Base-by-base conservation (phyloP, 176 grass and related monocot species). In the Carex cristatella region DNA sequence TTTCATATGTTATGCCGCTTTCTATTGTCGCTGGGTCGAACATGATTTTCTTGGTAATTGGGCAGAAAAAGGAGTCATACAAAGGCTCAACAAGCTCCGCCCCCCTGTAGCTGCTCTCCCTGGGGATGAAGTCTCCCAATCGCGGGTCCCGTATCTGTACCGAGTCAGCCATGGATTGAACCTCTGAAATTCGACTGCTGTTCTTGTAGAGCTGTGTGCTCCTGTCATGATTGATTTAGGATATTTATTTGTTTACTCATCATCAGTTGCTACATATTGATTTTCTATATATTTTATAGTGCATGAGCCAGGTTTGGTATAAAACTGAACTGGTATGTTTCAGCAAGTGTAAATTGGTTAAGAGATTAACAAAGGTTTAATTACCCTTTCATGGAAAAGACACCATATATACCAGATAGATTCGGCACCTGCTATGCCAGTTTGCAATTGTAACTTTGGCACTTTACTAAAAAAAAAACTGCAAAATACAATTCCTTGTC, bases 21-120 rank as follows among this genome's bases (percentile, higher is more conserved):
- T 99, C 96, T 0, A 88, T 89, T 0, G 88, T 95, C 44, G 92
- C 96, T 0, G 96, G 96, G 81, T 95, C 96, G 15, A 89, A 82
- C 93, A 99, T 99, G 79, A 94, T 86, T 68, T 87, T 95, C 67
- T 99, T 95, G 16, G 96, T 94, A 35, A 99, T 65, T 12, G 93
- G 91, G 11, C 96, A 99, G 66, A 99, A 95, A 87, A 99, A 99
- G 1, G 93, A 86, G 69, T 99, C 93, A 75, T 99, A 99, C 6
- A 92, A 80, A 0, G 96, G 96, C 35, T 99, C 93, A 0, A 99
- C 88, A 73, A 88, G 89, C 54, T 99, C 97, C 0, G 91, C 88
- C 1, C 93, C 72, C 16, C 83, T 75, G 32, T 88, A 84, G 0
- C 66, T 91, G 75, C 87, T 91, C 85, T 86, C 92, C 85, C 65